Percentiles rank a stretch among this genome's conserved stretches.
Conservation (phyloP, 169 alveolate genomes). For the Hepatocystis sp. region DNA sequence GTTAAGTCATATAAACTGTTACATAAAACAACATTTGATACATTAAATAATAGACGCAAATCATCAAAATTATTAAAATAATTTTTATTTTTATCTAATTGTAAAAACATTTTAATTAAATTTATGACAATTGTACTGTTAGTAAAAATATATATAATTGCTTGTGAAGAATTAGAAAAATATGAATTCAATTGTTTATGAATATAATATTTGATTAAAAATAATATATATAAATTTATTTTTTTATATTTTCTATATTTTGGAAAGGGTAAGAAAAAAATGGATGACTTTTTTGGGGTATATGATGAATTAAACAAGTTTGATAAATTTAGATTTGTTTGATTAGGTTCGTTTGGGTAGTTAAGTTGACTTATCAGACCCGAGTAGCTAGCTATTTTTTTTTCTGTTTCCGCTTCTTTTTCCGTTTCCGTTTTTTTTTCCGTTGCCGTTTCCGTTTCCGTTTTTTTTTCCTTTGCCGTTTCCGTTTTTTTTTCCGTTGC, state of each 20-base stretch:
- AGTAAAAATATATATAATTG: conserved; percentile 23
- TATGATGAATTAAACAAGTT: no score
- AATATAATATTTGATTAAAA: conserved; percentile 39
- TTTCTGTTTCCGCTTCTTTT: no score
- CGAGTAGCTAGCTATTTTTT: no score
- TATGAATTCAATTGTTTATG: conserved; percentile 45
- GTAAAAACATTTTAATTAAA: conserved; percentile 28
- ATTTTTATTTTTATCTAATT: conserved; percentile 4
- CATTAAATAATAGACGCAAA: conserved; percentile 66
- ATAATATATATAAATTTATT: conserved; percentile 29
- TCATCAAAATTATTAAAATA: conserved; percentile 64
- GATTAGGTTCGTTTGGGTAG: no score
- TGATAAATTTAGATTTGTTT: no score
- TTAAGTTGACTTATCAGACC: no score
- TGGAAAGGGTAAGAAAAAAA: conserved; percentile 53
- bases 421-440: no score
- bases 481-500: no score
- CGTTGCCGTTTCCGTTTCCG: no score
- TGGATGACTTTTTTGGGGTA: conserved; percentile 19
- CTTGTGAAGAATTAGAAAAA: conserved; percentile 48
- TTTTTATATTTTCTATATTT: conserved; percentile 27
- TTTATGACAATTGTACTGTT: conserved; percentile 9
- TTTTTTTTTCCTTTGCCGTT: no score
- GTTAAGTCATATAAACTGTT: conserved; percentile 14
- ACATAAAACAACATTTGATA: conserved; percentile 49